Base-by-base conservation (phyloP, 805 yeast species). In the Candida mattraensis region DNA sequence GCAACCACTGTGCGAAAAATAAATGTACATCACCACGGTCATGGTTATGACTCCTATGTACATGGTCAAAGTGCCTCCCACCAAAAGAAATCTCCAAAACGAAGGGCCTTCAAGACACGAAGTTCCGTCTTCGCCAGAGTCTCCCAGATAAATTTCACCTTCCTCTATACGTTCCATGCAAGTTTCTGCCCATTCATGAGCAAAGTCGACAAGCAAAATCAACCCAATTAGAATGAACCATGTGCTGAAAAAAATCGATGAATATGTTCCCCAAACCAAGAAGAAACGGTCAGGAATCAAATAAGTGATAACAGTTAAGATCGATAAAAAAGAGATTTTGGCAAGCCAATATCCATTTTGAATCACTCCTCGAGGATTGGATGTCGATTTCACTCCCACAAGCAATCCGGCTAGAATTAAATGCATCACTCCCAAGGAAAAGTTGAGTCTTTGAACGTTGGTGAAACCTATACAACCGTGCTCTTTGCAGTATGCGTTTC, bases 111-210 rank as follows among this genome's bases (percentile, higher is more conserved):
- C 53, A 26, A 56, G 42, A 28, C 51, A 54, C 10, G 46, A 28
- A 9, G 35, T 28, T 39, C 66, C 76, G 19, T 38, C 48, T 32
- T 69, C 76, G 13, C 67, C 69, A 29, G 69, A 77, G 30, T 73
- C 78, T 40, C 70, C 78, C 7, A 38, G 69, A 61, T 61, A 63
- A 14, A 63, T 62, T 33, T 79, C 84, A 39, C 84, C 91, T 51
- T 81, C 79, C 56, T 93, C 98, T 26, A 93, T 87, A 51, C 87
- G 85, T 47, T 83, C 88, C 35, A 93, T 72, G 60, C 99, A 93
- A 6, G 84, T 85, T 53, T 93, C 99, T 0, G 98, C 97, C 96
- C 97, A 93, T 49, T 91, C 91, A 61, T 93, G 98, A 4, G 99
- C 98, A 70, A 87, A 93, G 61, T 93, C 99, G 20, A 93, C 97